phyloP scores from a whole-genome alignment of 768 basidiomycete genomes.

The Hydnomerulius pinastri region DNA sequence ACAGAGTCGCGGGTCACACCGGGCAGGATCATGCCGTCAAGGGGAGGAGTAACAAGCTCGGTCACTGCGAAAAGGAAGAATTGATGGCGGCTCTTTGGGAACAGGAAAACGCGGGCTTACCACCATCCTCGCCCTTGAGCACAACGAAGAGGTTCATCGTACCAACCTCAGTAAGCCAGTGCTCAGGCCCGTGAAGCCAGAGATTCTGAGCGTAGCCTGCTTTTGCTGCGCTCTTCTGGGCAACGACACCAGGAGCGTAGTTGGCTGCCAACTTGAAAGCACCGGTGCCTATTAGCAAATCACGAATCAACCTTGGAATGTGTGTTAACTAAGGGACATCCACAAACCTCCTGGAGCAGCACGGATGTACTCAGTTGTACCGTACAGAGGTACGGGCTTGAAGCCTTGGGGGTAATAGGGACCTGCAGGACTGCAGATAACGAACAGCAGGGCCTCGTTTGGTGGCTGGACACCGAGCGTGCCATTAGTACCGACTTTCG shows the following conservation, averaged over 20 bases:
- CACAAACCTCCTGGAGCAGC: slow-evolving; percentile 77
- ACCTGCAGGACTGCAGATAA: slow-evolving; percentile 65
- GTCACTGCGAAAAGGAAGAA: slow-evolving; percentile 30
- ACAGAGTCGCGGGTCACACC: slow-evolving; percentile 65
- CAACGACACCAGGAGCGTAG: slow-evolving; percentile 86
- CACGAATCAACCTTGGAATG: slow-evolving; percentile 7
- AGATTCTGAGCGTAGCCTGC: slow-evolving; percentile 87
- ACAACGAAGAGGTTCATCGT: slow-evolving; percentile 93
- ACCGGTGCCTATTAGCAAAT: slow-evolving; percentile 61
- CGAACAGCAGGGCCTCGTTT: slow-evolving; percentile 69
- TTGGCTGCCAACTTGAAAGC: slow-evolving; percentile 87
- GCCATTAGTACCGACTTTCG: slow-evolving; percentile 66
- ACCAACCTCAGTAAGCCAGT: slow-evolving; percentile 66
- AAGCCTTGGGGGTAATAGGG: slow-evolving; percentile 87
- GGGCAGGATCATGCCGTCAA: slow-evolving; percentile 68
- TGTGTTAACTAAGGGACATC: neutral
- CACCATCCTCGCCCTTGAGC: slow-evolving; percentile 68
- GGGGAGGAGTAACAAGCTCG: slow-evolving; percentile 66
- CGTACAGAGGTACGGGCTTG: slow-evolving; percentile 88
- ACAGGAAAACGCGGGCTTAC: slow-evolving; percentile 34
- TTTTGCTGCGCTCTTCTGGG: slow-evolving; percentile 75
- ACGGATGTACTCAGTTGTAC: slow-evolving; percentile 77
- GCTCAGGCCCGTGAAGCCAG: slow-evolving; percentile 77
- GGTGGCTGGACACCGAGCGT: slow-evolving; percentile 53
- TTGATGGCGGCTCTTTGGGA: neutral